Evolutionary conservation across 352 stramenopile genomes (phyloP).

Genomic region (Globisporangium acanthophoron): DNA sequence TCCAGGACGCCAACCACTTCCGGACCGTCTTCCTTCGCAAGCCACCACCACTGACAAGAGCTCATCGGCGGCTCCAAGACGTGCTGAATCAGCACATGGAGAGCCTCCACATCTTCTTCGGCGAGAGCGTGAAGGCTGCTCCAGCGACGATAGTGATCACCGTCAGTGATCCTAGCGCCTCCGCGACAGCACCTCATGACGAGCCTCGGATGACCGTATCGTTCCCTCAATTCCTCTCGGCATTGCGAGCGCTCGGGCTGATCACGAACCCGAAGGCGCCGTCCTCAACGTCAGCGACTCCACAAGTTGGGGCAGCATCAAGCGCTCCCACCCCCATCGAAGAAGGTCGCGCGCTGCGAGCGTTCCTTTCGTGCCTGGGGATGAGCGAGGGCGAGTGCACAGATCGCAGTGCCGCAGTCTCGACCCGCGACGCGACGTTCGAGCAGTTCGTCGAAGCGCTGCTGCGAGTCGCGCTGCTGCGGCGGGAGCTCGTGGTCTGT

Average conservation of each 20-base stretch:
- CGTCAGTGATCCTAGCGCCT: too few species aligned
- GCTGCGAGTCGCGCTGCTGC: constrained; percentile 37
- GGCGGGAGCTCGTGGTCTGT: constrained; percentile 45
- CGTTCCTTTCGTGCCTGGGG: constrained; percentile 57
- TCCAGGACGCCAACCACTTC: constrained; percentile 64
- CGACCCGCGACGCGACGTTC: constrained; percentile 15
- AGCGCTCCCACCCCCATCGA: constrained; percentile 23
- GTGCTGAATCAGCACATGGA: constrained; percentile 26
- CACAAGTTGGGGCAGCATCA: not conserved
- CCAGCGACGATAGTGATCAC: not conserved
- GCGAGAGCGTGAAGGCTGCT: constrained; percentile 22
- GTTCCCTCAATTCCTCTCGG: constrained; percentile 27
- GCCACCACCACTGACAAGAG: not conserved
- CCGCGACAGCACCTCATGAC: not conserved
- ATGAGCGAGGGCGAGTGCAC: constrained; percentile 17
- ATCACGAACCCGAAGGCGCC: constrained; percentile 8
- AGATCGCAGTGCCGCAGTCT: constrained; percentile 7
- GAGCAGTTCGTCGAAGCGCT: constrained; percentile 51
- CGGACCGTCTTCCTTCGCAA: constrained; percentile 42
- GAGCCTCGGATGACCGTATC: constrained; percentile 4
- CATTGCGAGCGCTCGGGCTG: constrained; percentile 24
- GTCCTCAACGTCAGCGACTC: not conserved
- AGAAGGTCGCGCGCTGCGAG: constrained; percentile 39
- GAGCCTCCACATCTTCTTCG: constrained; percentile 39
- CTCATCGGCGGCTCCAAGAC: constrained; percentile 13